Base-by-base conservation (phyloP, 768 basidiomycete genomes). In the Suillus paluster region DNA sequence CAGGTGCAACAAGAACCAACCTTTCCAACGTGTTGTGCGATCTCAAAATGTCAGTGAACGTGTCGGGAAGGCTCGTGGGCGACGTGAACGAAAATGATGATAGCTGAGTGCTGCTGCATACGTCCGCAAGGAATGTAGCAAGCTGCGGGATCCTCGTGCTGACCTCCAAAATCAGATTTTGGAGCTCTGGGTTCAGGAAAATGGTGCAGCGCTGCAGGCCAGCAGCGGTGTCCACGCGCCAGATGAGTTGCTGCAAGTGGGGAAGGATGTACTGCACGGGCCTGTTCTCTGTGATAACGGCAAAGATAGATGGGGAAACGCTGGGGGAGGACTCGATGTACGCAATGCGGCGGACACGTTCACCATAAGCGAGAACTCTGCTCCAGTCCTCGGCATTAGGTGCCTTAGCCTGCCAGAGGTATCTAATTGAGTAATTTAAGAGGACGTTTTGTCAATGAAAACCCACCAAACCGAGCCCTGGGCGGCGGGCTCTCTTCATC, bases 401-500 rank as follows among this genome's bases (percentile, higher is more conserved):
- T 55, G 78, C 72, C 69, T 83, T 86, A 52, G 81, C 81, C 89
- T 90, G 64, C 25, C 61, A 25, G 25, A 41, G 38, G 54, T 55
- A 19, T 41, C 38, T 25, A 19, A 17, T 53, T 39, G 57, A 53
- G 21, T 55, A 64, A 33, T 36, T 60, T 67, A 55, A 68, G 58
- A 19, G 56, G 27, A 42, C 34, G 36, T 30, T n/a, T 3, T 42
- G 57, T 52, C 33, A 55, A 41, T 38, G 27, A 30, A 46, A 30
- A 79, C 91, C 71, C 70, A 92, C 91, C 79, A 93, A 79, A 71
- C 91, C 91, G 64, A 91, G 76, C 55, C 90, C 90, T 55, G 91
- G 91, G 70, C 83, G 86, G 64, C 85, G 84, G 61, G 86, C 80
- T 74, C 86, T 90, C 76, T 86, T 90, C 75, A 92, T 77, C 65